Percentiles rank a stretch among this genome's conserved stretches.
Evolutionary conservation across 1,284 basidiomycete genomes (phyloP).

Genomic region (Ganoderma multipileum): DNA sequence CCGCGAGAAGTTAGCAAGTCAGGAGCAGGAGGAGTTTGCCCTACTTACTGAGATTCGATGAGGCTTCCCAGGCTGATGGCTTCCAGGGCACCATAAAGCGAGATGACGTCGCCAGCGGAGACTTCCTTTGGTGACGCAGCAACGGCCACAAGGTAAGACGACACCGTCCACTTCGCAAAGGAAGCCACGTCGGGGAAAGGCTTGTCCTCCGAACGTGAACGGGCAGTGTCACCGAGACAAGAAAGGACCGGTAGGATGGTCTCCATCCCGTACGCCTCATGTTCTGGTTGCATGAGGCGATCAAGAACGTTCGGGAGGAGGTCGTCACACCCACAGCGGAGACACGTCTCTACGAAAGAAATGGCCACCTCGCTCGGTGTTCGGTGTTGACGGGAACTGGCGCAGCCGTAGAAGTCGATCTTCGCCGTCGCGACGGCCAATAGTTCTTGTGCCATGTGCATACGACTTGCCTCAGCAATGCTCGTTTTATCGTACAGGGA

Average conservation of each 20-base stretch:
- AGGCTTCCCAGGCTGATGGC: not conserved
- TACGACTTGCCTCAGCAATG: constrained; percentile 4
- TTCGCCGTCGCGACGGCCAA: not conserved
- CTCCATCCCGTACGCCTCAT: not conserved
- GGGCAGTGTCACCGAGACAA: not conserved
- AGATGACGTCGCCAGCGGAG: not conserved
- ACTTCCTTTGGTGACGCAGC: not conserved
- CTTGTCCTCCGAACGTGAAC: not conserved
- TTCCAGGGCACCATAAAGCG: not conserved
- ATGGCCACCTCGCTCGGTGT: not conserved
- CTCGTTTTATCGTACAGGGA: not conserved
- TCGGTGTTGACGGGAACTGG: not conserved
- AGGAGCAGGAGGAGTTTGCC: not conserved
- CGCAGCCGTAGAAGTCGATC: constrained; percentile 9
- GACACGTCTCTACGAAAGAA: constrained; percentile 9
- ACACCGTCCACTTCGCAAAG: not conserved
- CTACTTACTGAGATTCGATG: not conserved
- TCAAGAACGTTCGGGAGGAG: not conserved
- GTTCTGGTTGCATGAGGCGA: not conserved
- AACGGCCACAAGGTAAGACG: not conserved
- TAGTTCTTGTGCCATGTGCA: constrained; percentile 9
- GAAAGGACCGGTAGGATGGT: not conserved
- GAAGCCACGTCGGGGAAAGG: not conserved
- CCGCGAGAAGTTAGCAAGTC: not conserved
- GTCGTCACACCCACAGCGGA: constrained; percentile 8